Conservation (phyloP, 2,329 filamentous ascomycete species). For the Didymella lethalis region DNA sequence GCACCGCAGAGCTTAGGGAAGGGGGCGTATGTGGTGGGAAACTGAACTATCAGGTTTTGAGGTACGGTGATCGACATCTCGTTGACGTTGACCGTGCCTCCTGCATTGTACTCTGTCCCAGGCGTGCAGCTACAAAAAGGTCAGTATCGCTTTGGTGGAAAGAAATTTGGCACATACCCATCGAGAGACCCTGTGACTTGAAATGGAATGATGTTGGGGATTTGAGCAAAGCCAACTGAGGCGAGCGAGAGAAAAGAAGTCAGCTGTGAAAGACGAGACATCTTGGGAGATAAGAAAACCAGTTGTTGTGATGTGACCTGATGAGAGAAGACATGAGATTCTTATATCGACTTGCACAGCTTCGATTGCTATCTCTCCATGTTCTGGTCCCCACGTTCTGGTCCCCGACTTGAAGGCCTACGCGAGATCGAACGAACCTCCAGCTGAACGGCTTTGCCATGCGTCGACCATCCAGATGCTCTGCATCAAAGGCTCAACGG, state of each 20-base stretch:
- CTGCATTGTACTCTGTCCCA: conserved; percentile 52
- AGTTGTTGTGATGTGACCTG: conserved; percentile 1
- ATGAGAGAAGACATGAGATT: conserved; percentile 16
- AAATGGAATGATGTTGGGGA: conserved; percentile 37
- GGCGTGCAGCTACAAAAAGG: conserved; percentile 28
- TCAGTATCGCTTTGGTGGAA: conserved; percentile 4
- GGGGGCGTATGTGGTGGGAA: conserved; percentile 57
- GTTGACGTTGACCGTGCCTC: conserved; percentile 57
- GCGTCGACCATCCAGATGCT: conserved; percentile 16
- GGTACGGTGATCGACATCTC: conserved; percentile 58
- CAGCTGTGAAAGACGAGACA: conserved; percentile 30
- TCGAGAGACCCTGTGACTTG: conserved; percentile 41
- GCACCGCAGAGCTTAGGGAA: conserved; percentile 46
- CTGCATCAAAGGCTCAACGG: neutral
- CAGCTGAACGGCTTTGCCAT: conserved; percentile 11
- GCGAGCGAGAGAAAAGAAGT: conserved; percentile 31
- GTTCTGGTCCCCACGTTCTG: conserved; percentile 8
- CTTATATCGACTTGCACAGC: conserved; percentile 8
- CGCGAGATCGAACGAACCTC: conserved; percentile 1
- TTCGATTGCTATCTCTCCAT: neutral
- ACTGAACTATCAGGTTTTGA: conserved; percentile 60
- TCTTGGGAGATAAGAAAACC: conserved; percentile 13
- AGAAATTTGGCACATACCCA: conserved; percentile 22
- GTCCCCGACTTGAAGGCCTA: neutral
- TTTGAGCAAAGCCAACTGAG: conserved; percentile 30